phyloP scores from a whole-genome alignment of 2,329 filamentous ascomycete species.

The Harringtonia aguacate region DNA sequence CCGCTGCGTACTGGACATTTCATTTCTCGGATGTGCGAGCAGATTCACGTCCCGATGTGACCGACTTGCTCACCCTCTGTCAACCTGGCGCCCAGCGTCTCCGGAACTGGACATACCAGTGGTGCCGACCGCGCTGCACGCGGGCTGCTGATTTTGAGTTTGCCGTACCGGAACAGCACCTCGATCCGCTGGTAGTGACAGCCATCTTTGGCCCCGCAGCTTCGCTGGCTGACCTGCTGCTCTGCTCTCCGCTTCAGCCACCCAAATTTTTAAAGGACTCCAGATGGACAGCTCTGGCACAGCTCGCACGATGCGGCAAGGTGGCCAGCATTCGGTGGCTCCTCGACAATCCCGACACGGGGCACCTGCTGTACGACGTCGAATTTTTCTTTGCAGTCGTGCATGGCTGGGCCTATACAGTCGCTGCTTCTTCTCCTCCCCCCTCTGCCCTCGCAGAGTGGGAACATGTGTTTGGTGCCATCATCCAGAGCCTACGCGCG shows the following conservation, averaged over 20 bases:
- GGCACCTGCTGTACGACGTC: neutral
- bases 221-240: neutral
- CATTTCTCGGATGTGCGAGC: neutral
- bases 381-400: neutral
- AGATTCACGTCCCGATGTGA: neutral
- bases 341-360: neutral
- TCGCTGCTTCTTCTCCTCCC: too few species aligned
- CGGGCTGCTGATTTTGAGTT: neutral
- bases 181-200: neutral
- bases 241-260: neutral
- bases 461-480: neutral
- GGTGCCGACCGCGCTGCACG: neutral
- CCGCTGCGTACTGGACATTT: neutral
- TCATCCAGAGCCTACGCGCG: neutral
- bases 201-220: neutral
- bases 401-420: neutral
- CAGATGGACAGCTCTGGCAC: neutral
- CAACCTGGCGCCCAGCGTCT: neutral
- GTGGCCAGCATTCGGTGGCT: neutral
- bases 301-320: neutral
- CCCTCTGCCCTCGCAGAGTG: too few species aligned
- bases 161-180: neutral
- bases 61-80: neutral
- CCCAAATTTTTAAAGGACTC: neutral
- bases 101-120: constrained; percentile 1